These are phyloP conservation scores for Cercophora newfieldiana DNA, from an alignment of 495 filamentous ascomycete species.

Conservation along the genomic window DNA sequence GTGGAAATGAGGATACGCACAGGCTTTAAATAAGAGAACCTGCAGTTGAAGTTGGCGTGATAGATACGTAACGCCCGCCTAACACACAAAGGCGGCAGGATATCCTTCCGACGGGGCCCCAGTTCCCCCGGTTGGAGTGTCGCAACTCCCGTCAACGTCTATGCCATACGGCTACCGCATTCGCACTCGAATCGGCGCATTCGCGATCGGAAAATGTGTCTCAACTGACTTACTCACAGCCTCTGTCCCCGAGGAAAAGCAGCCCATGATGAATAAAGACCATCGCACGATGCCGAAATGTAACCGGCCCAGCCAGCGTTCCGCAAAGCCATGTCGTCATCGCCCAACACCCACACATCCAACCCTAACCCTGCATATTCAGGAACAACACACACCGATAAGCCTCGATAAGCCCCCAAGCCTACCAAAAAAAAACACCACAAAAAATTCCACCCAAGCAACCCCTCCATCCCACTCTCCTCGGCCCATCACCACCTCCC, in stretches of 20 bases:
- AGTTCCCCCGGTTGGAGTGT: too few species aligned
- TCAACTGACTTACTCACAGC: background rate
- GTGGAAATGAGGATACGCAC: background rate
- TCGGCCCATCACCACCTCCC: background rate
- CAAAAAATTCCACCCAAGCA: constrained; percentile 20
- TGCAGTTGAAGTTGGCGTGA: background rate
- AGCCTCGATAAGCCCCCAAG: background rate
- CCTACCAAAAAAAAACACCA: background rate
- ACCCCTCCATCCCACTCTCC: constrained; percentile 21
- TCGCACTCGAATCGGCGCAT: constrained; percentile 2
- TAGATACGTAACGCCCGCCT: background rate
- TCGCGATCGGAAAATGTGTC: background rate
- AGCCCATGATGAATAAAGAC: background rate
- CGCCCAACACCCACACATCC: background rate
- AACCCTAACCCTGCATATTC: background rate
- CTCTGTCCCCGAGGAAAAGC: background rate
- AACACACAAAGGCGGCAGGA: background rate
- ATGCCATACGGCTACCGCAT: background rate
- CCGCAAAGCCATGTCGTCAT: background rate
- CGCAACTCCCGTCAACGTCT: background rate
- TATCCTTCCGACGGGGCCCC: background rate
- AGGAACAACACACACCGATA: background rate
- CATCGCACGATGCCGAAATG: background rate
- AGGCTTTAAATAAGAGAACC: background rate
- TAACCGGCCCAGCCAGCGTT: background rate